phyloP scores from a whole-genome alignment of 768 basidiomycete genomes.

The Pulveroboletus frians region DNA sequence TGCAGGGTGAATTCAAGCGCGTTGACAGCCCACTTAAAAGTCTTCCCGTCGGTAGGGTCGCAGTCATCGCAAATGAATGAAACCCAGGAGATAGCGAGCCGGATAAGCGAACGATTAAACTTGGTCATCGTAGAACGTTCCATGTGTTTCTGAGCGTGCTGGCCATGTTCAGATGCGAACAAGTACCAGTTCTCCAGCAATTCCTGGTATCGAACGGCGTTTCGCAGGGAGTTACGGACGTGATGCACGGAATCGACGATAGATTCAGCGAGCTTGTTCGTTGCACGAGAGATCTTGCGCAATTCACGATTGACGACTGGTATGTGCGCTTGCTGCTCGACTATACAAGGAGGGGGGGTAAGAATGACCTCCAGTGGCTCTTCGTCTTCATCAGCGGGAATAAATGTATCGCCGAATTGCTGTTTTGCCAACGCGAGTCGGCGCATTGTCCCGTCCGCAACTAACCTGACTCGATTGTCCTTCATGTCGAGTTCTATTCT shows the following conservation, averaged over 20 bases:
- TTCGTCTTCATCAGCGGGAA: constrained; percentile 61
- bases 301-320: constrained; percentile 86
- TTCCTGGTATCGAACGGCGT: constrained; percentile 69
- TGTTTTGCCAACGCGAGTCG: constrained; percentile 75
- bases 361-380: constrained; percentile 42
- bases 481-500: constrained; percentile 77
- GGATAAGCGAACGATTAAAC: constrained; percentile 81
- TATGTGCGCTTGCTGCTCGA: constrained; percentile 86
- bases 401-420: constrained; percentile 62
- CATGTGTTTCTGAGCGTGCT: constrained; percentile 85
- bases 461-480: constrained; percentile 84
- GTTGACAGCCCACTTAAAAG: constrained; percentile 97
- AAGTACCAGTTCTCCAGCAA: constrained; percentile 90
- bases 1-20: constrained; percentile 90
- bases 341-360: constrained; percentile 44
- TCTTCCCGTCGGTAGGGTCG: constrained; percentile 90
- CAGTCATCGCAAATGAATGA: constrained; percentile 98
- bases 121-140: constrained; percentile 63
- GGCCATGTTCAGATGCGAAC: constrained; percentile 95
- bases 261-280: constrained; percentile 85
- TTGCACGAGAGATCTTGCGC: constrained; percentile 84
- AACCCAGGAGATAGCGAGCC: constrained; percentile 94
- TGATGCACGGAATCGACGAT: constrained; percentile 90
- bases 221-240: constrained; percentile 63
- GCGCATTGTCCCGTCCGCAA: constrained; percentile 83